A percentile compares a stretch with the other conserved stretches of the same genome.
phyloP scores from a whole-genome alignment of 768 basidiomycete genomes.

The Multifurca ochricompacta region DNA sequence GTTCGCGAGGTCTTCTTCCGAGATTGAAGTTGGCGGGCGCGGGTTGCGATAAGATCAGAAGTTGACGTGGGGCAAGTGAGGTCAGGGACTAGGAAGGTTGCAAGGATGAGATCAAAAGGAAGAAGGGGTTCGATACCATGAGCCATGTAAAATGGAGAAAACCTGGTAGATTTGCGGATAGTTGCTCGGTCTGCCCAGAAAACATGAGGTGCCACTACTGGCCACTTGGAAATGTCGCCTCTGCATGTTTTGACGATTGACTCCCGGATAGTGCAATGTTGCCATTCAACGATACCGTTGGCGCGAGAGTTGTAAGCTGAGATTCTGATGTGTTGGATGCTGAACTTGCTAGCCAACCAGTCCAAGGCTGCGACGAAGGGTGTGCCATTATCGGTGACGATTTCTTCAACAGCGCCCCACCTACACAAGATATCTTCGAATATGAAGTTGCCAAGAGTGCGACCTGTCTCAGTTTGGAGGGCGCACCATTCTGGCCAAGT shows the following conservation, averaged over 20 bases:
- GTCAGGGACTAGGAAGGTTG: too few species aligned
- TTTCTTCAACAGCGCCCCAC: too few species aligned
- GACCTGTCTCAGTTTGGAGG: neutral
- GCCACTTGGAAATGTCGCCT: conserved; percentile 31
- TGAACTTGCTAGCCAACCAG: conserved; percentile 18
- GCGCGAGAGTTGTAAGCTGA: too few species aligned
- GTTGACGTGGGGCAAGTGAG: conserved; percentile 12
- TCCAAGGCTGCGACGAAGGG: neutral
- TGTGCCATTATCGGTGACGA: too few species aligned
- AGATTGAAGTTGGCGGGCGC: conserved; percentile 14
- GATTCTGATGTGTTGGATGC: conserved; percentile 34
- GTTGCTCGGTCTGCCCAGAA: conserved; percentile 36
- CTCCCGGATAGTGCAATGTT: conserved; percentile 19
- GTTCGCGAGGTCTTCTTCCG: neutral
- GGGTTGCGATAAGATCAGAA: conserved; percentile 13
- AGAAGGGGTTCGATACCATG: conserved; percentile 20
- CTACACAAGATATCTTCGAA: too few species aligned
- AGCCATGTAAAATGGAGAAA: conserved; percentile 25
- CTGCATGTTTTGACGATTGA: conserved; percentile 29
- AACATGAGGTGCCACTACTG: conserved; percentile 19
- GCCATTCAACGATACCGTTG: conserved; percentile 31
- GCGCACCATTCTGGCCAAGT: neutral
- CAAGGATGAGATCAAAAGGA: too few species aligned
- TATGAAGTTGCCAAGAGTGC: neutral
- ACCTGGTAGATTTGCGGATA: conserved; percentile 24